Base-by-base conservation (phyloP, 2,329 filamentous ascomycete species). In the Sporothrix globosa region DNA sequence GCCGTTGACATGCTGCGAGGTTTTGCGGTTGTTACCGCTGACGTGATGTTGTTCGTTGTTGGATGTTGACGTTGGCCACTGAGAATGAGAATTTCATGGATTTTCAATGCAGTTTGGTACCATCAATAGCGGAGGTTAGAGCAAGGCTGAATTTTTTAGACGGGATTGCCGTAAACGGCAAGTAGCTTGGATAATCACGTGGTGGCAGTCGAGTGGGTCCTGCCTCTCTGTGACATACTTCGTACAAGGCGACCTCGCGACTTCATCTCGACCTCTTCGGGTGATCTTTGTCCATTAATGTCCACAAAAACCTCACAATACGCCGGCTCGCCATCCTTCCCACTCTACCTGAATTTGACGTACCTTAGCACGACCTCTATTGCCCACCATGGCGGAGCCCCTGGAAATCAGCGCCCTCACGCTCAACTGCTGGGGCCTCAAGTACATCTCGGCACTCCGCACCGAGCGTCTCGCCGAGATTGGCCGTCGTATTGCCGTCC, bases 391-490 rank as follows among this genome's bases (percentile, higher is more conserved):
- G 63, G 46, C 46, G 3, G 44, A 41, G 1, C 63, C 46, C 11
- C 17, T 52, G 17, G 85, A 90, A 71, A 87, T 98, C 78, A 90
- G 91, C 77, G 85, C 98, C 75, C 83, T 97, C 74, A 96, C 92
- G 4, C 88, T 97, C 79, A 99, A 99, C 81, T 97, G 93, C 87
- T 98, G 96, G 95, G 96, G 96, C 67, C 88, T 98, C 73, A 95
- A 96, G 77, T 93, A 89, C 82, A 85, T 98, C 77, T 90, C 94
- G 67, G 90, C 90, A 74, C 87, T 92, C 75, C 92, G 94, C 74
- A 83, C 86, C 74, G 90, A 91, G 76, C 92, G 96, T 56, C 86
- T 98, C 67, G 81, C 85, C 41, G 92, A 97, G 79, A 97, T 98
- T 77, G 95, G 93, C 69, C 89, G 87, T 73, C 91, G 91, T 73